These are phyloP conservation scores for Ceratobasidium sp. DNA, from an alignment of 1,284 basidiomycete genomes.

Conservation along the genomic window DNA sequence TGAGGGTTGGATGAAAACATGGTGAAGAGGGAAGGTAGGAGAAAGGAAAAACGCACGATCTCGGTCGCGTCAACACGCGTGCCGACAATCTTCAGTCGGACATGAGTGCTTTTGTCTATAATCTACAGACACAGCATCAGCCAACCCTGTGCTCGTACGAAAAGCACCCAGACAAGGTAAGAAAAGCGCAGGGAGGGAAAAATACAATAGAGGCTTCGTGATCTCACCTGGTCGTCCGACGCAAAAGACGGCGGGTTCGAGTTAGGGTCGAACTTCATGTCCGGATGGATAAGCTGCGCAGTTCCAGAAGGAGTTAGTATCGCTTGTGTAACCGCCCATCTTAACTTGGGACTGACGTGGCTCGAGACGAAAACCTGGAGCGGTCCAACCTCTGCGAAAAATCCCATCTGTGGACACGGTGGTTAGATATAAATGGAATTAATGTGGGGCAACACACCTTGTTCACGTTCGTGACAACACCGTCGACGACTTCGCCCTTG, in stretches of 20 bases:
- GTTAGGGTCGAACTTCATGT: conserved; percentile 92
- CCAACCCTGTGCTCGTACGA: background rate
- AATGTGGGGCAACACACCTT: conserved; percentile 77
- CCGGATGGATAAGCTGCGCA: conserved; percentile 86
- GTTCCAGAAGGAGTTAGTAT: conserved; percentile 41
- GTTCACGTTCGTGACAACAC: conserved; percentile 94
- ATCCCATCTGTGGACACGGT: conserved; percentile 89
- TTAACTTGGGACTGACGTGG: conserved; percentile 71
- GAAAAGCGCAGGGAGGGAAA: conserved; percentile 17
- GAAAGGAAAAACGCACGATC: conserved; percentile 71
- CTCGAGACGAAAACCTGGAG: conserved; percentile 92
- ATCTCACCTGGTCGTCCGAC: conserved; percentile 85
- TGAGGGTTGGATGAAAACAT: background rate
- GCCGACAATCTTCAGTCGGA: conserved; percentile 95
- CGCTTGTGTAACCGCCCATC: conserved; percentile 51
- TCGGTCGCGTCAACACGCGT: conserved; percentile 97
- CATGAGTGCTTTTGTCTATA: conserved; percentile 92
- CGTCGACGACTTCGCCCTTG: conserved; percentile 98
- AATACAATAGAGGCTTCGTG: no score
- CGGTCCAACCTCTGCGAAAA: conserved; percentile 96
- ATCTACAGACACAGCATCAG: conserved; percentile 60
- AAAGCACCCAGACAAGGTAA: conserved; percentile 14
- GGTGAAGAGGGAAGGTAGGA: background rate
- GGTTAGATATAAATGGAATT: background rate
- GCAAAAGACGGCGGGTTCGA: conserved; percentile 92